A percentile compares a stretch with the other conserved stretches of the same genome.
Conservation (phyloP, 805 yeast species). For the Sugiyamaella floridensis region DNA sequence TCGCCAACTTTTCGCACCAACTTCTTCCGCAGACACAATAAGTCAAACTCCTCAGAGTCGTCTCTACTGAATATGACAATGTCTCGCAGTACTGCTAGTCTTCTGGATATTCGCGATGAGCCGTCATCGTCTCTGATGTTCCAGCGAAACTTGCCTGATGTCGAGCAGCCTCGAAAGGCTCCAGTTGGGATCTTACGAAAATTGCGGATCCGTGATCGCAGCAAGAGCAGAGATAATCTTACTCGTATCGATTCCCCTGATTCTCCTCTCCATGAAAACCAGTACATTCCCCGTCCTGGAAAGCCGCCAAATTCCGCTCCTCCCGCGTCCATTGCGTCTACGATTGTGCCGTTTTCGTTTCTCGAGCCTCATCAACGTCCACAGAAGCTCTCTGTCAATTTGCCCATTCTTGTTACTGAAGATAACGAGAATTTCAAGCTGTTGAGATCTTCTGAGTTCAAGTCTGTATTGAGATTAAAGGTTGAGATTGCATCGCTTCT, state of each 20-base stretch:
- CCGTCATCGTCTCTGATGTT: neutral
- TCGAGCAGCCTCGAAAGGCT: conserved; percentile 1
- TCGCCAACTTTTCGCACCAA: conserved; percentile 35
- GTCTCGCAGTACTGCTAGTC: conserved; percentile 32
- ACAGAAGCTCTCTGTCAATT: conserved; percentile 25
- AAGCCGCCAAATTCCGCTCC: neutral
- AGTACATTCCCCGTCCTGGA: neutral
- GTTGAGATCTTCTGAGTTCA: conserved; percentile 32
- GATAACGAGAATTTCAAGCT: conserved; percentile 55
- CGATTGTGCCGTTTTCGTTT: neutral
- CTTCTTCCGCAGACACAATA: conserved; percentile 56
- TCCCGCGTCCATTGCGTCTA: neutral
- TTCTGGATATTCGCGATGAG: conserved; percentile 5
- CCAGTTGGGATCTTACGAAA: conserved; percentile 9
- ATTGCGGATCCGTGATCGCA: conserved; percentile 12
- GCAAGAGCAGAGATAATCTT: conserved; percentile 16
- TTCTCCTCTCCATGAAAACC: conserved; percentile 8
- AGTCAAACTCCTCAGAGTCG: conserved; percentile 54
- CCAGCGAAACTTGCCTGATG: conserved; percentile 1
- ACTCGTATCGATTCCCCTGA: conserved; percentile 15
- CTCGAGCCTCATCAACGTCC: conserved; percentile 33
- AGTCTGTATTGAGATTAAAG: conserved; percentile 36
- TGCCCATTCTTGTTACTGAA: conserved; percentile 50
- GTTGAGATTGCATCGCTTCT: conserved; percentile 35
- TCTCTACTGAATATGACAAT: conserved; percentile 20